Evolutionary conservation across 495 filamentous ascomycete genomes (phyloP), one percentile per base, ranked within the genome.

Genomic region (Lentithecium fluviatile): DNA sequence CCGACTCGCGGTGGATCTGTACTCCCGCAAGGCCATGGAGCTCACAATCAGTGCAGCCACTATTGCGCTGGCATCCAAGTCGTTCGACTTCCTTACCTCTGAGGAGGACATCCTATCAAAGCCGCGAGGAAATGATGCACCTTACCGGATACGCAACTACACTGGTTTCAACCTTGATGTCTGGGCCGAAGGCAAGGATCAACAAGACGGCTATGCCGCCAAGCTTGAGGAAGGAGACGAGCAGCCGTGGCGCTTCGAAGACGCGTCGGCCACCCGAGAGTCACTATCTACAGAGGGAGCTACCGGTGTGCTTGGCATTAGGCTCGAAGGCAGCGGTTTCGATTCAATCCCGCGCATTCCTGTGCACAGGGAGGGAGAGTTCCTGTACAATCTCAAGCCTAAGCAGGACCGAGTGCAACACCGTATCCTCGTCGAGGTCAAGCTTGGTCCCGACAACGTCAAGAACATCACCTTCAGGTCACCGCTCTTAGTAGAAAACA

Each of bases 391-490:
- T 47, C 78, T 98, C 48, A 84, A 86, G 54, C 90, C 91, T 12
- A 85, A 88, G 53, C 91, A 93, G 70, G 85, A 96, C 67, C 78
- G 86, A 45, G 80, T 95, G 19, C 80, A 90, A 66, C 95, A 98
- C 73, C 87, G 91, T 25, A 80, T 98, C 19, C 81, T 97, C 34
- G 93, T 97, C 26, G 92, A 98, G 54, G 87, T 98, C 62, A 92
- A 84, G 50, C 82, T 98, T 32, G 93, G 91, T 23, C 73, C 83
- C 2, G 91, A 98, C 74, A 97, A 96, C 60, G 87, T 98, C 73
- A 98, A 98, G 75, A 93, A 96, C 71, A 94, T 98, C 68, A 97
- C 91, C 8, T 89, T 98, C 70, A 85, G 93, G 38, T 97, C 94
- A 13, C 94, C 94, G 6, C 79, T 98, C n/a, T 75, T 96, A 13